These are phyloP conservation scores for Xylariales sp. DNA, from an alignment of 2,329 filamentous ascomycete genomes.

Conservation along the genomic window DNA sequence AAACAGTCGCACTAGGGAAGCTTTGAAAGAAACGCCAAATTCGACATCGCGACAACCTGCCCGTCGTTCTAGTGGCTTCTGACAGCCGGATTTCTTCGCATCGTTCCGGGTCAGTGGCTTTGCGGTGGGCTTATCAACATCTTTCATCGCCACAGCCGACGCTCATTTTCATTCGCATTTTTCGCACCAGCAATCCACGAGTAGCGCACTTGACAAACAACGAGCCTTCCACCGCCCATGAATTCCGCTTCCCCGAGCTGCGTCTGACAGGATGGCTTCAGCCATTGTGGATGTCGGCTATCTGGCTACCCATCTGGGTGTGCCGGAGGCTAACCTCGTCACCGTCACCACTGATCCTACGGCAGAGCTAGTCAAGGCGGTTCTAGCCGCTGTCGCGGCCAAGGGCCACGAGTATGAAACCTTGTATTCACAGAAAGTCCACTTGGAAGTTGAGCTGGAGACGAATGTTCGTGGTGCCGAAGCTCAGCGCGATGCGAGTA, in stretches of 20 bases:
- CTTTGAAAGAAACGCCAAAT: no score
- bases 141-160: no score
- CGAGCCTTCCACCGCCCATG: constrained; percentile 16
- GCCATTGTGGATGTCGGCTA: constrained; percentile 65
- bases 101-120: no score
- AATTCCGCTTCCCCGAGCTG: constrained; percentile 15
- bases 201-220: no score
- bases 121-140: no score
- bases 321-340: constrained; percentile 60
- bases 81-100: no score
- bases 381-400: constrained; percentile 68
- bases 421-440: constrained; percentile 81
- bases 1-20: constrained; percentile 26
- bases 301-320: constrained; percentile 65
- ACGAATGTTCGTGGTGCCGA: constrained; percentile 82
- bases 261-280: constrained; percentile 49
- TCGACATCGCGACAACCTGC: no score
- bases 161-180: no score
- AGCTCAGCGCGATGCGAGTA: constrained; percentile 75
- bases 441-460: constrained; percentile 88
- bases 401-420: constrained; percentile 82
- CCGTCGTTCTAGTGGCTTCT: no score
- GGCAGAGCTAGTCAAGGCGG: constrained; percentile 66
- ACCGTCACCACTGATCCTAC: constrained; percentile 65
- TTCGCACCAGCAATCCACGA: no score